Percentiles rank a stretch among this genome's conserved stretches.
Evolutionary conservation across 2,329 filamentous ascomycete genomes (phyloP).

Genomic region (Cercospora sesami): DNA sequence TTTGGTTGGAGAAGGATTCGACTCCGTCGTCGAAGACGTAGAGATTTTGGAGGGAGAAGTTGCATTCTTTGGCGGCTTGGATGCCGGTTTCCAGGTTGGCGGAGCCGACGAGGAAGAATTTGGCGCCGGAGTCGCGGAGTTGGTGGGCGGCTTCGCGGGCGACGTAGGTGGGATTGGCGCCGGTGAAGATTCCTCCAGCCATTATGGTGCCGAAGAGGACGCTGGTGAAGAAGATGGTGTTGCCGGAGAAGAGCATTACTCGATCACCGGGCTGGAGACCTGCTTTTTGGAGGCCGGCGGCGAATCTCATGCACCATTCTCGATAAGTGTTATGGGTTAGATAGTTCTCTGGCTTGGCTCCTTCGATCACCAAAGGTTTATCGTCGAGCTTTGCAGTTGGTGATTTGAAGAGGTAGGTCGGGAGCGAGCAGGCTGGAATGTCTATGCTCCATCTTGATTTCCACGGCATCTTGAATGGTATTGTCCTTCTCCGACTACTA

Average conservation of each 20-base stretch:
- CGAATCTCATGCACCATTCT: slow-evolving; percentile 70
- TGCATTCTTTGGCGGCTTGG: slow-evolving; percentile 51
- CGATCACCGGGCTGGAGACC: slow-evolving; percentile 69
- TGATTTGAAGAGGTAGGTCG: slow-evolving; percentile 54
- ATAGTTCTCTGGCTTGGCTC: slow-evolving; percentile 65
- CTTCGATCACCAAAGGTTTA: slow-evolving; percentile 60
- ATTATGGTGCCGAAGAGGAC: slow-evolving; percentile 72
- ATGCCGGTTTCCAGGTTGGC: slow-evolving; percentile 51
- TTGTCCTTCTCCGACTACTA: background rate
- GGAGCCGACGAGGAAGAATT: slow-evolving; percentile 41
- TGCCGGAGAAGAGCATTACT: slow-evolving; percentile 71
- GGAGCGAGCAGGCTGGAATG: slow-evolving; percentile 49
- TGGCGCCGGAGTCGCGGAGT: slow-evolving; percentile 34
- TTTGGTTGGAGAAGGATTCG: slow-evolving; percentile 59
- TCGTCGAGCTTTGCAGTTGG: slow-evolving; percentile 43
- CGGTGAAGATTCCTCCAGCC: slow-evolving; percentile 51
- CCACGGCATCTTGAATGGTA: slow-evolving; percentile 49
- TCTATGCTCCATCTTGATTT: slow-evolving; percentile 52
- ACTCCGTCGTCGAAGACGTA: slow-evolving; percentile 52
- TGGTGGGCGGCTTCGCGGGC: slow-evolving; percentile 37
- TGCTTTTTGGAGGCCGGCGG: slow-evolving; percentile 59
- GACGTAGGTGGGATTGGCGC: slow-evolving; percentile 41
- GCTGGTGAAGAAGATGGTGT: slow-evolving; percentile 70
- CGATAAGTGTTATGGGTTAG: slow-evolving; percentile 66
- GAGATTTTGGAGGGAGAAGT: slow-evolving; percentile 49